Conservation (phyloP, 2,329 filamentous ascomycete genomes). For the Myriosclerotinia duriaeana region DNA sequence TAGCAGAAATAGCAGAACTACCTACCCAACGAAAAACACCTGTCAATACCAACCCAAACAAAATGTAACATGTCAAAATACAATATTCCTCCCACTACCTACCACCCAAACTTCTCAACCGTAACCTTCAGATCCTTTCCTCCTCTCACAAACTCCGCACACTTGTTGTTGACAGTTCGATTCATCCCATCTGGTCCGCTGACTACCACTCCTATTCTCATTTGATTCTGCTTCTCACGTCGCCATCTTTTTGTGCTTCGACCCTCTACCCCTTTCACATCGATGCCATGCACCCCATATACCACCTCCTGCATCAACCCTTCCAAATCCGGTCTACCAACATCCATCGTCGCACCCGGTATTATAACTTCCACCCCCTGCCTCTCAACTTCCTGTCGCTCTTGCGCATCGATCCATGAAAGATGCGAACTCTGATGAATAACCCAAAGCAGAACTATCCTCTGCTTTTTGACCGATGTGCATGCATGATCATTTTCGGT, state of each 20-base stretch:
- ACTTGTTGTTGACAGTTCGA: slow-evolving; percentile 58
- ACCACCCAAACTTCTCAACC: slow-evolving; percentile 71
- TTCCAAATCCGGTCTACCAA: slow-evolving; percentile 54
- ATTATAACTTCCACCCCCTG: slow-evolving; percentile 54
- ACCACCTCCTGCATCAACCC: slow-evolving; percentile 46
- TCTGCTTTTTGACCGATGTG: slow-evolving; percentile 32
- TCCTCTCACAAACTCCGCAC: slow-evolving; percentile 49
- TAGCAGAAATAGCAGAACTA: no score
- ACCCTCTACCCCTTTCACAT: neutral
- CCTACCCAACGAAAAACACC: no score
- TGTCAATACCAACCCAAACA: neutral
- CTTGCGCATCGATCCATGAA: slow-evolving; percentile 53
- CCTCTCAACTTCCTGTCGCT: slow-evolving; percentile 50
- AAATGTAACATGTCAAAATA: neutral
- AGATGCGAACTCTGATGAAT: slow-evolving; percentile 54
- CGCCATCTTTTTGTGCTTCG: neutral
- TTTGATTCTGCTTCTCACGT: slow-evolving; percentile 38
- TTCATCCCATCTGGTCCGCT: slow-evolving; percentile 64
- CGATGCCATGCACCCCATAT: neutral
- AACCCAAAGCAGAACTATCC: slow-evolving; percentile 58
- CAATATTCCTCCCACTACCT: neutral
- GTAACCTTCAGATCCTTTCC: slow-evolving; percentile 53
- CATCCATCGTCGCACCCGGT: slow-evolving; percentile 54
- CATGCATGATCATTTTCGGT: slow-evolving; percentile 23
- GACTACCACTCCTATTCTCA: slow-evolving; percentile 53